These are phyloP conservation scores for Basipetospora sp. DNA, from an alignment of 2,329 filamentous ascomycete genomes.

Conservation along the genomic window DNA sequence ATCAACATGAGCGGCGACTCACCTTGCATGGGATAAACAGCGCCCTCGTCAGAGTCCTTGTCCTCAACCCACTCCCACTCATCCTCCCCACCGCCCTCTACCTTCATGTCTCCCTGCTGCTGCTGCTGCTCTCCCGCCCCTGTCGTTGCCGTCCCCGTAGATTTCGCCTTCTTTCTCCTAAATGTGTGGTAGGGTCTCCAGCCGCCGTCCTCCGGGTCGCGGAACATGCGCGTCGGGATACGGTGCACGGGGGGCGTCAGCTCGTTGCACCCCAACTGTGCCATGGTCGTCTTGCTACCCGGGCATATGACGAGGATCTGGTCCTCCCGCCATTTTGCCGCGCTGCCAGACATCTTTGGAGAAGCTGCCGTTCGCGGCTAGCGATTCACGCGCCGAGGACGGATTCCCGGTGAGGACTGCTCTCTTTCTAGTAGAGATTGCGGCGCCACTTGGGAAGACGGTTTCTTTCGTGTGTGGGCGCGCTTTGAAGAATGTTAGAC, in stretches of 20 bases:
- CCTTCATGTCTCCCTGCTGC: slow-evolving; percentile 12
- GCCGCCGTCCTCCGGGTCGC: slow-evolving; percentile 64
- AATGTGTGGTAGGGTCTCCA: slow-evolving; percentile 64
- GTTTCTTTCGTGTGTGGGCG: no score
- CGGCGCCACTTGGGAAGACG: no score
- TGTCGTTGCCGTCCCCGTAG: no score
- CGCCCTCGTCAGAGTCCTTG: slow-evolving; percentile 71
- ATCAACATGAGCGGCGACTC: slow-evolving; percentile 12
- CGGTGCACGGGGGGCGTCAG: slow-evolving; percentile 80
- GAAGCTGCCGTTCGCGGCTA: no score
- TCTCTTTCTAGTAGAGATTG: no score
- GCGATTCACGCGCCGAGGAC: no score
- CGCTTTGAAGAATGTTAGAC: no score
- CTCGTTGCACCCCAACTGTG: slow-evolving; percentile 78
- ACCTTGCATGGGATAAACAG: slow-evolving; percentile 70
- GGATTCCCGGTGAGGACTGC: no score
- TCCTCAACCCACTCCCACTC: slow-evolving; percentile 71
- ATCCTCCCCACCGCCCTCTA: slow-evolving; percentile 37
- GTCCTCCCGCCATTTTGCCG: slow-evolving; percentile 49
- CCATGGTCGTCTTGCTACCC: slow-evolving; percentile 78
- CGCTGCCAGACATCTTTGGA: slow-evolving; percentile 36
- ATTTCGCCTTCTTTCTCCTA: slow-evolving; percentile 39
- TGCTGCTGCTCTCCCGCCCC: background rate
- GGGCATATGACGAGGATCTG: slow-evolving; percentile 59
- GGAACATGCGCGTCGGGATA: slow-evolving; percentile 88